phyloP scores from a whole-genome alignment of 148 eudicot genomes.

The Persicaria maculosa region DNA sequence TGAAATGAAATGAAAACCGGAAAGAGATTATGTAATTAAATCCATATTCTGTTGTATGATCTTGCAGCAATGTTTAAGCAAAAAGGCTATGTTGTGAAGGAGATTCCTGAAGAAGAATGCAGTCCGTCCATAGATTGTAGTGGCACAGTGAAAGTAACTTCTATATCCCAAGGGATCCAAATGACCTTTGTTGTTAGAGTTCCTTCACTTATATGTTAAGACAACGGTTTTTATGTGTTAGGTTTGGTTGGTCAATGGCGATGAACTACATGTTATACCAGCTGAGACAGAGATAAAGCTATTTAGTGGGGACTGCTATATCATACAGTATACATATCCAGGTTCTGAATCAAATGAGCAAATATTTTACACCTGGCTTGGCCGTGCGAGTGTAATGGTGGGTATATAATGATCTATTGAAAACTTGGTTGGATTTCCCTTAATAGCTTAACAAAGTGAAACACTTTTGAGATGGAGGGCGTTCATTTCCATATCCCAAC shows the following conservation, averaged over 20 bases:
- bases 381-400: conserved; percentile 31
- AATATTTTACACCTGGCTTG: conserved; percentile 45
- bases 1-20: conserved; percentile 7
- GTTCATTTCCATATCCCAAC: background rate
- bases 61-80: conserved; percentile 42
- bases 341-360: conserved; percentile 28
- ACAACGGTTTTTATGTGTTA: conserved; percentile 13
- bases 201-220: background rate
- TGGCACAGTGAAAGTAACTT: conserved; percentile 30
- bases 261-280: conserved; percentile 23
- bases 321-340: conserved; percentile 34
- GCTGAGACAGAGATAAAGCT: conserved; percentile 26
- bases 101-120: conserved; percentile 36
- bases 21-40: conserved; percentile 2
- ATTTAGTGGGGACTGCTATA: conserved; percentile 40
- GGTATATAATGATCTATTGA: background rate
- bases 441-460: background rate
- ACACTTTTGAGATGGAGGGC: background rate
- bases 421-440: background rate
- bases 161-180: no score
- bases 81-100: conserved; percentile 37
- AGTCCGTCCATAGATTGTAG: conserved; percentile 23
- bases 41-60: conserved; percentile 4
- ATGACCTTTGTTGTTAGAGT: conserved; percentile 3
- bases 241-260: conserved; percentile 39